These are phyloP conservation scores for Przewalskia tangutica DNA, from an alignment of 257 asterid species.

Conservation along the genomic window DNA sequence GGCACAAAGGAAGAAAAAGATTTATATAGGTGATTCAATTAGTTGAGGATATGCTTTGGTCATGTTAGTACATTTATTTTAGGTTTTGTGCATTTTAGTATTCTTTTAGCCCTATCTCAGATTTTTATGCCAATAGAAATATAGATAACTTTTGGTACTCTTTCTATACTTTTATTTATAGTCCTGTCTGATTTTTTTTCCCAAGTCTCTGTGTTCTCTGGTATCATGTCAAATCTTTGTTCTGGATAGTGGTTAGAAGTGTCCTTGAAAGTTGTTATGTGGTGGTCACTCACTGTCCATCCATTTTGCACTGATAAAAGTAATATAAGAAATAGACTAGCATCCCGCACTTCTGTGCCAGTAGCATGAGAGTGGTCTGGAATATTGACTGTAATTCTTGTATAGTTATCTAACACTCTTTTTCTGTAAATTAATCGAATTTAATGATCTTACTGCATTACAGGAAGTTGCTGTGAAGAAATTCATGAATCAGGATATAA, in stretches of 20 bases:
- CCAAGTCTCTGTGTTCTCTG: not conserved
- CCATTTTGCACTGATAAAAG: not conserved
- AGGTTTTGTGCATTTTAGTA: not conserved
- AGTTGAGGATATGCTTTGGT: not conserved
- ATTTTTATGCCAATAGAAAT: not conserved
- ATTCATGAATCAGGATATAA: constrained; percentile 93
- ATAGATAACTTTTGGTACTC: not conserved
- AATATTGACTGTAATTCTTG: not conserved
- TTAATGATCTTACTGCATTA: constrained; percentile 9
- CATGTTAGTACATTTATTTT: not conserved
- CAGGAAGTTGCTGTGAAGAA: constrained; percentile 99
- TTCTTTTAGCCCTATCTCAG: not conserved
- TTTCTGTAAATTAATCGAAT: not conserved
- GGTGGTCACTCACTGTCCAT: not conserved
- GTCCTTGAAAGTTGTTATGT: not conserved
- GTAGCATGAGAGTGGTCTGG: not conserved
- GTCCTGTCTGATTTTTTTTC: not conserved
- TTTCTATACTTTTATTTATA: not conserved
- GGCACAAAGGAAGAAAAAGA: not conserved
- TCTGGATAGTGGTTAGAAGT: not conserved
- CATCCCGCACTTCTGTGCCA: not conserved
- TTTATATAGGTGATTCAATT: not conserved
- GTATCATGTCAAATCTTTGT: not conserved
- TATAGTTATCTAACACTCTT: not conserved
- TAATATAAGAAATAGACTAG: not conserved